These are phyloP conservation scores for Vigna reflexopilosa DNA, from an alignment of 306 rosid species.

Conservation along the genomic window DNA sequence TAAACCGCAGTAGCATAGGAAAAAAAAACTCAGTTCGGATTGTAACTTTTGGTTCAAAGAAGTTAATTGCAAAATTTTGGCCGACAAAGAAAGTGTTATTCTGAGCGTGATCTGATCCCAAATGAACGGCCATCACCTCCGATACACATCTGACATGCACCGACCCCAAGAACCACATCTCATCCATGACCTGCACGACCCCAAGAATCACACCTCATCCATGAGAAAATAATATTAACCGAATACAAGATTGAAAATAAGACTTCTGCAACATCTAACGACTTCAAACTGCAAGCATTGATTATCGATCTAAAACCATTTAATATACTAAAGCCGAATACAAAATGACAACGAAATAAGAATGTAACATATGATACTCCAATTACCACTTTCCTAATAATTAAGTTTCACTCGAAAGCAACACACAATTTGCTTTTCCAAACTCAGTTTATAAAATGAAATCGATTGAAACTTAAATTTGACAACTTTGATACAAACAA, in stretches of 20 bases:
- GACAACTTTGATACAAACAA: too few relatives aligned
- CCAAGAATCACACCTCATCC: not conserved
- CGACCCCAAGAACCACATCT: not conserved
- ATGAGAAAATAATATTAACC: not conserved
- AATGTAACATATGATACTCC: not conserved
- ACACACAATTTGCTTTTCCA: too few relatives aligned
- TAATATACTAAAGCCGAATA: not conserved
- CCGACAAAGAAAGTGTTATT: not conserved
- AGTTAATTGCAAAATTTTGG: slow-evolving; percentile 39
- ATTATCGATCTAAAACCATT: not conserved
- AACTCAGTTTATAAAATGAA: too few relatives aligned
- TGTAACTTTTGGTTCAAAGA: slow-evolving; percentile 16
- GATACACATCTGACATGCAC: slow-evolving; percentile 34
- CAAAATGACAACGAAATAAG: not conserved
- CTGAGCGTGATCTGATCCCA: slow-evolving; percentile 6
- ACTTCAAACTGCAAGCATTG: not conserved
- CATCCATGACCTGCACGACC: too few relatives aligned
- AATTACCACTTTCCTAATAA: too few relatives aligned
- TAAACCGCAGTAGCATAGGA: slow-evolving; percentile 18
- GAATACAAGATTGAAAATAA: not conserved
- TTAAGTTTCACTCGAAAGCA: too few relatives aligned
- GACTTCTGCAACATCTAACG: not conserved
- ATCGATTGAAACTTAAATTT: too few relatives aligned
- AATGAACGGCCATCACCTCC: slow-evolving; percentile 6
- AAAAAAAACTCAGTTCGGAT: not conserved